Evolutionary conservation across 371 early-diverging fungal species (phyloP).

Genomic region (Actinomucor elegans): DNA sequence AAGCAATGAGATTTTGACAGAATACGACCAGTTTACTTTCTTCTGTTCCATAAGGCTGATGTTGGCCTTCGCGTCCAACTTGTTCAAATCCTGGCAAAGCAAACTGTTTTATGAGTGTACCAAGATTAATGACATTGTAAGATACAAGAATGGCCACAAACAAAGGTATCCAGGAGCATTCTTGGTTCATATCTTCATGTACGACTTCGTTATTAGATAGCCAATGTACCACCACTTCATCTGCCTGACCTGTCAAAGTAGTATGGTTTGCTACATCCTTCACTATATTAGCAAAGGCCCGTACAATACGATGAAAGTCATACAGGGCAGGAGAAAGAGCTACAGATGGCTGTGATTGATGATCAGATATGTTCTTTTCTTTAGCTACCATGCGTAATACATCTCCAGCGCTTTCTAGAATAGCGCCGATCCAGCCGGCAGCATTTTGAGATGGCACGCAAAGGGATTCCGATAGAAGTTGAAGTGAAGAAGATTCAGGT

Average conservation of each 20-base stretch:
- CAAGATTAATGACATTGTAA: slow-evolving; percentile 42
- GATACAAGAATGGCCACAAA: slow-evolving; percentile 51
- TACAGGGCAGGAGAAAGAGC: slow-evolving; percentile 11
- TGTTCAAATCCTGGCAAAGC: slow-evolving; percentile 46
- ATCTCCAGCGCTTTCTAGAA: slow-evolving; percentile 46
- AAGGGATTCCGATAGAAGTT: slow-evolving; percentile 36
- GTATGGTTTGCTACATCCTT: slow-evolving; percentile 28
- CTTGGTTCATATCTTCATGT: slow-evolving; percentile 31
- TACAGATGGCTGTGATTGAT: slow-evolving; percentile 1
- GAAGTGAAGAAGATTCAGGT: slow-evolving; percentile 23
- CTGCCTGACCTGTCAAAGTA: slow-evolving; percentile 40
- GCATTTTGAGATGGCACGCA: slow-evolving; percentile 41
- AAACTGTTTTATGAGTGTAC: slow-evolving; percentile 39
- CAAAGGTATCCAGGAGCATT: slow-evolving; percentile 47
- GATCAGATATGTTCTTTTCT: slow-evolving; percentile 23
- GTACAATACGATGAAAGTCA: slow-evolving; percentile 30
- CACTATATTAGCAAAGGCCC: slow-evolving; percentile 32
- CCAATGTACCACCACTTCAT: slow-evolving; percentile 38
- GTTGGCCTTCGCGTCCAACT: slow-evolving; percentile 34
- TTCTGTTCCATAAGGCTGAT: slow-evolving; percentile 27
- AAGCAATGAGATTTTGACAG: slow-evolving; percentile 47
- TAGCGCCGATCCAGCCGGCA: slow-evolving; percentile 37
- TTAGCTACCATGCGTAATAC: slow-evolving; percentile 31
- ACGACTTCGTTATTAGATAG: slow-evolving; percentile 20
- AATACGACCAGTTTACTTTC: slow-evolving; percentile 36